Evolutionary conservation across 306 rosid species (phyloP).

Genomic region (Notholithocarpus densiflorus): DNA sequence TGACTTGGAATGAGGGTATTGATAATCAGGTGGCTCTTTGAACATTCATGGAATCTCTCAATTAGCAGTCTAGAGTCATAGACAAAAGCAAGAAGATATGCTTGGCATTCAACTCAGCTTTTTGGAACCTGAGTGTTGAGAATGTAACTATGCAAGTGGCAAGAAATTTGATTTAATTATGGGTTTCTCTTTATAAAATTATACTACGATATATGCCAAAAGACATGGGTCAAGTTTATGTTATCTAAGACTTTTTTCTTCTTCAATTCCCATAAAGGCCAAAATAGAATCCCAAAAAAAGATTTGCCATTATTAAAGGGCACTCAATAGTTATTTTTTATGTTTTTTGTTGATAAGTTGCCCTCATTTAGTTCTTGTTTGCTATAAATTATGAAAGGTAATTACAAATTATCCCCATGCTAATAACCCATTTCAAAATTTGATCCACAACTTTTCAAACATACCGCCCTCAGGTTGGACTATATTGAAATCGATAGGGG

Average conservation of each 20-base stretch:
- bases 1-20: not conserved
- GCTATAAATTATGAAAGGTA: not conserved
- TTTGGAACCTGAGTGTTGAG: conserved; percentile 36
- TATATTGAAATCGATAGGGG: too few relatives aligned
- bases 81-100: conserved; percentile 3
- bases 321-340: not conserved
- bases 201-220: not conserved
- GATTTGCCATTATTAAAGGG: not conserved
- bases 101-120: conserved; percentile 32
- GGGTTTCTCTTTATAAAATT: conserved; percentile 6
- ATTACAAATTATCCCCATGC: too few relatives aligned
- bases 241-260: not conserved
- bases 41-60: conserved; percentile 5
- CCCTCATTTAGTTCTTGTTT: not conserved
- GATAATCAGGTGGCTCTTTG: conserved; percentile 3
- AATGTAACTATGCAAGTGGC: conserved; percentile 32
- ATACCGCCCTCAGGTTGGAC: too few relatives aligned
- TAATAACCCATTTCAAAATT: too few relatives aligned
- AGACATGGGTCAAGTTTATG: not conserved
- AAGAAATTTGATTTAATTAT: conserved; percentile 2
- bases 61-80: not conserved
- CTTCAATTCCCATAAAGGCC: not conserved
- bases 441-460: too few relatives aligned
- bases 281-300: not conserved
- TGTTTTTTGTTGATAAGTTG: too few relatives aligned